Conservation (phyloP, 345 rosid genomes). For the Carallia pectinifolia region DNA sequence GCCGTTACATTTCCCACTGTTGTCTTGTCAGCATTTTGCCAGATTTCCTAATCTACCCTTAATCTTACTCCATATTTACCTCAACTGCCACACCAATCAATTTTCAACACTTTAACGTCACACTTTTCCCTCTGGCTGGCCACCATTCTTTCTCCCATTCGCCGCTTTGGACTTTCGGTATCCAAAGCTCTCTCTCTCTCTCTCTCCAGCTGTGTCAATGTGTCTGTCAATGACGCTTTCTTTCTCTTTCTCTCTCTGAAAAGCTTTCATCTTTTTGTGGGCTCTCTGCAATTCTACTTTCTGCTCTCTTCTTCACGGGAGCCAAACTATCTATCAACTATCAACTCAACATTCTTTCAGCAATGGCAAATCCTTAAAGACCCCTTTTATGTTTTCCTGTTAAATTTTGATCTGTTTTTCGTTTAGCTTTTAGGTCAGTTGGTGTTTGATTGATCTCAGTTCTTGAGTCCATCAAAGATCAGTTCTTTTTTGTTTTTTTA, state of each 20-base stretch:
- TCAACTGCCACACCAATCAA: not conserved
- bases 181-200: not conserved
- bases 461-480: slow-evolving; percentile 22
- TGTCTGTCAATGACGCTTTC: no score
- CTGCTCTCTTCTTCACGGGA: not conserved
- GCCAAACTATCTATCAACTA: not conserved
- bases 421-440: not conserved
- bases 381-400: not conserved
- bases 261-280: not conserved
- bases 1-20: not conserved
- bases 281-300: not conserved
- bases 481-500: not conserved
- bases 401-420: not conserved
- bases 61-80: not conserved
- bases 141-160: not conserved
- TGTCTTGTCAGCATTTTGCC: not conserved
- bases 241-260: not conserved
- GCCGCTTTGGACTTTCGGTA: not conserved
- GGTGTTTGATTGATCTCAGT: slow-evolving; percentile 7
- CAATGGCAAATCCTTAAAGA: not conserved
- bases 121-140: not conserved
- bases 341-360: not conserved
- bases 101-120: not conserved
- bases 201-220: not conserved
- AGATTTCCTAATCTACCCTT: not conserved